These are phyloP conservation scores for Stagonosporopsis tanaceti DNA, from an alignment of 2,329 filamentous ascomycete genomes.

Conservation along the genomic window DNA sequence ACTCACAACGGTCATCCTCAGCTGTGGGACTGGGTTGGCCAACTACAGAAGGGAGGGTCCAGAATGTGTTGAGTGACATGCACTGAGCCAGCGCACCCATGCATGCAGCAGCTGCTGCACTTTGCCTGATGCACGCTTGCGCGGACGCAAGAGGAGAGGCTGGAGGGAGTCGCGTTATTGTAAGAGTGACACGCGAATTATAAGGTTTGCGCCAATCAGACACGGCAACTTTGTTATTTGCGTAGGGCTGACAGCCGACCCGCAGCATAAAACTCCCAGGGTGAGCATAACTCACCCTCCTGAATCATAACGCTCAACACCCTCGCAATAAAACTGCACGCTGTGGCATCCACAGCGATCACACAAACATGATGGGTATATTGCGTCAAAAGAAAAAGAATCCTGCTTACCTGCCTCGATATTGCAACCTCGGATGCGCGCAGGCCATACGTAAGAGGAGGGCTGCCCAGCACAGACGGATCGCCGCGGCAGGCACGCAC, in stretches of 20 bases:
- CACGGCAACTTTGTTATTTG: conserved; percentile 6
- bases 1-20: conserved; percentile 14
- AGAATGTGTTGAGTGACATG: conserved; percentile 7
- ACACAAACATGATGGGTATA: conserved; percentile 12
- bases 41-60: conserved; percentile 5
- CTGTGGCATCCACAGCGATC: conserved; percentile 8
- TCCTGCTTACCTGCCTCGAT: conserved; percentile 6
- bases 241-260: conserved; percentile 19
- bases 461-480: conserved; percentile 20
- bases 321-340: conserved; percentile 15
- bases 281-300: conserved; percentile 20
- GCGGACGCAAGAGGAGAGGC: conserved; percentile 11
- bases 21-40: not conserved
- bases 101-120: conserved; percentile 12
- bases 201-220: conserved; percentile 17
- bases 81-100: conserved; percentile 21
- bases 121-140: conserved; percentile 15
- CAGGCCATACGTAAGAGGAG: conserved; percentile 13
- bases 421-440: conserved; percentile 8
- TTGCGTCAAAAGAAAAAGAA: conserved; percentile 15
- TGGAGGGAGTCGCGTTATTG: conserved; percentile 10
- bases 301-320: conserved; percentile 15
- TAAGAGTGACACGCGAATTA: conserved; percentile 17
- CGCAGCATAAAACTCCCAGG: conserved; percentile 15
- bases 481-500: conserved; percentile 19